Conservation (phyloP, 192 early-diverging fungal species). For the Gorgonomyces haynaldii region DNA sequence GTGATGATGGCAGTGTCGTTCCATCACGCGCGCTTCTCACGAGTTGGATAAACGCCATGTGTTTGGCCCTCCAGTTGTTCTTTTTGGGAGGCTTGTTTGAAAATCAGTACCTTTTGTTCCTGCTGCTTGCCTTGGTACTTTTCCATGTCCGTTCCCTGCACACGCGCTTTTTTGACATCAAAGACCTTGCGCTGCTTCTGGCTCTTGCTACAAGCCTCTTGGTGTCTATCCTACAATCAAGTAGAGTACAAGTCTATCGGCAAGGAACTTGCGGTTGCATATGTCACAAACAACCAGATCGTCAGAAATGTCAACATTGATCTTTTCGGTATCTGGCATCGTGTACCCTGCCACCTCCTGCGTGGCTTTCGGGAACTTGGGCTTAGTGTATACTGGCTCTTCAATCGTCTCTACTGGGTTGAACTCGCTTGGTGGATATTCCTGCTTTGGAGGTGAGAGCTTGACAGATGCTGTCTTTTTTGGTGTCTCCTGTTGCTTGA, state of each 20-base stretch:
- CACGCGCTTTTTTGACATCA: slow-evolving; percentile 32
- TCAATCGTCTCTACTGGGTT: not conserved
- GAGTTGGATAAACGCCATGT: slow-evolving; percentile 35
- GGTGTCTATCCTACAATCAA: slow-evolving; percentile 29
- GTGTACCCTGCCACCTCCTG: not conserved
- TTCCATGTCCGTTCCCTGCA: slow-evolving; percentile 42
- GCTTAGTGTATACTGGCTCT: not conserved
- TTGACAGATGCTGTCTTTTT: not conserved
- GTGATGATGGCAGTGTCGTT: not conserved
- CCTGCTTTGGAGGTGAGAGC: not conserved
- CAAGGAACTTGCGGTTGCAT: slow-evolving; percentile 38
- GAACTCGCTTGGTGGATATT: not conserved
- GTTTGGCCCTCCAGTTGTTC: slow-evolving; percentile 35
- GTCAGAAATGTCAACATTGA: not conserved
- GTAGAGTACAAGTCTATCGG: slow-evolving; percentile 22
- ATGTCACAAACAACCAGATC: slow-evolving; percentile 21
- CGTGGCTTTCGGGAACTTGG: not conserved
- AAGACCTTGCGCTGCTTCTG: slow-evolving; percentile 31
- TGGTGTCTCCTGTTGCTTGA: not conserved
- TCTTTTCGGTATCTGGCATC: not conserved
- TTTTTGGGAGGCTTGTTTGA: slow-evolving; percentile 11
- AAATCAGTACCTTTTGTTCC: slow-evolving; percentile 1
- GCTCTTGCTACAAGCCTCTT: slow-evolving; percentile 26
- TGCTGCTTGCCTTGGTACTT: slow-evolving; percentile 22
- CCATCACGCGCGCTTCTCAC: slow-evolving; percentile 22